phyloP scores from a whole-genome alignment of 1,139 yeast genomes.

The Sugiyamaella grinbergsii region DNA sequence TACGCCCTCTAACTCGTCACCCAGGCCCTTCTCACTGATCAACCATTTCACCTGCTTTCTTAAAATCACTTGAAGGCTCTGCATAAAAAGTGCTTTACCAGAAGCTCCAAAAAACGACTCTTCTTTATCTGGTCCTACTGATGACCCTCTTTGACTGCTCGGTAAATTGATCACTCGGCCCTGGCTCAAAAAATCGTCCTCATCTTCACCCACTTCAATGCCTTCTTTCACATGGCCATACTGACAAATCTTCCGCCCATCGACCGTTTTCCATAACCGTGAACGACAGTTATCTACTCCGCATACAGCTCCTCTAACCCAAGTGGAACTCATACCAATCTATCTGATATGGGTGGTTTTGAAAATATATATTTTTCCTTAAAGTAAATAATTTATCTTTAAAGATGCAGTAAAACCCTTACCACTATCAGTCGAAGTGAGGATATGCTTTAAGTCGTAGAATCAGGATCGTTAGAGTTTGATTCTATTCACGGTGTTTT shows the following conservation, averaged over 20 bases:
- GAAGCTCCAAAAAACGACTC: slow-evolving; percentile 53
- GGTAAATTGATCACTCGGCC: slow-evolving; percentile 35
- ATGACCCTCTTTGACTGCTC: slow-evolving; percentile 29
- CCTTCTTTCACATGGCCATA: slow-evolving; percentile 89
- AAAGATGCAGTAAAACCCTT: no score
- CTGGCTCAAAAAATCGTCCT: slow-evolving; percentile 26
- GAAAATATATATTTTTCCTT: no score
- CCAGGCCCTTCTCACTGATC: slow-evolving; percentile 40
- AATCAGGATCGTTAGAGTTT: no score
- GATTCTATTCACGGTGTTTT: no score
- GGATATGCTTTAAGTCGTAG: no score
- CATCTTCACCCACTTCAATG: slow-evolving; percentile 64
- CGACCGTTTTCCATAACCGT: slow-evolving; percentile 64
- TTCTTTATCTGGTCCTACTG: slow-evolving; percentile 25
- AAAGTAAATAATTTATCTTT: no score
- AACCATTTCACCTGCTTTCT: slow-evolving; percentile 52
- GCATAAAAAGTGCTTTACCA: slow-evolving; percentile 52
- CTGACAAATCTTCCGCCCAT: slow-evolving; percentile 82
- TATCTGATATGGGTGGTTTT: not conserved
- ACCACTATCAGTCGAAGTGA: no score
- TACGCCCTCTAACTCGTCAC: slow-evolving; percentile 45
- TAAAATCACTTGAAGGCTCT: slow-evolving; percentile 59
- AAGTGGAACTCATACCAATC: slow-evolving; percentile 31
- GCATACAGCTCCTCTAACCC: slow-evolving; percentile 78
- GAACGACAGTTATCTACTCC: slow-evolving; percentile 90